Conservation (phyloP, 164 flowering plant species). For the Magnolia kwangsiensis region DNA sequence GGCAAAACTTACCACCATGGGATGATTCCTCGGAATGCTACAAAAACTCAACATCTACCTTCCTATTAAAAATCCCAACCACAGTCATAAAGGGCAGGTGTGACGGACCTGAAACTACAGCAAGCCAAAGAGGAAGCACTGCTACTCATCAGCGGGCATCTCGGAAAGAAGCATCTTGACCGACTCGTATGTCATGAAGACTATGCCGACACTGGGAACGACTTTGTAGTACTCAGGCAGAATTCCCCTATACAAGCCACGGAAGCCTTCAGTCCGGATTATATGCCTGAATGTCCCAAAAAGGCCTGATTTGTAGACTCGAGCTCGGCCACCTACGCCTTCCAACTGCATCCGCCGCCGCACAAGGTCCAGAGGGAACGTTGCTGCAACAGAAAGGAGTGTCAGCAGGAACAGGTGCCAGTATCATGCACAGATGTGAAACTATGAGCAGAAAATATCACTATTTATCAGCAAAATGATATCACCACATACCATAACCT, state of each 20-base stretch:
- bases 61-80: slow-evolving; percentile 8
- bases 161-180: slow-evolving; percentile 55
- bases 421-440: too few relatives aligned
- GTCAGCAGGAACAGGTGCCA: background rate
- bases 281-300: slow-evolving; percentile 68
- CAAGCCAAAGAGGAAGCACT: slow-evolving; percentile 6
- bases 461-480: too few relatives aligned
- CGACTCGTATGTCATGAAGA: slow-evolving; percentile 77
- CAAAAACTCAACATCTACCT: slow-evolving; percentile 24
- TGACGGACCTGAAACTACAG: background rate
- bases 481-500: too few relatives aligned
- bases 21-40: slow-evolving; percentile 6
- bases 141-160: slow-evolving; percentile 19
- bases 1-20: slow-evolving; percentile 50
- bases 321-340: slow-evolving; percentile 77
- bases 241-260: slow-evolving; percentile 76
- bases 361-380: slow-evolving; percentile 82
- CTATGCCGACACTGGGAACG: slow-evolving; percentile 80
- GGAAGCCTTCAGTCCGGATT: slow-evolving; percentile 52
- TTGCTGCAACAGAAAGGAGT: slow-evolving; percentile 39
- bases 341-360: slow-evolving; percentile 86
- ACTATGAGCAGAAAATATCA: too few relatives aligned
- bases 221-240: slow-evolving; percentile 87
- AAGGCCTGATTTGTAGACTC: slow-evolving; percentile 59
- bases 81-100: background rate